Evolutionary conservation across 163 green algal species (phyloP).

Genomic region (Picocystis sp.): DNA sequence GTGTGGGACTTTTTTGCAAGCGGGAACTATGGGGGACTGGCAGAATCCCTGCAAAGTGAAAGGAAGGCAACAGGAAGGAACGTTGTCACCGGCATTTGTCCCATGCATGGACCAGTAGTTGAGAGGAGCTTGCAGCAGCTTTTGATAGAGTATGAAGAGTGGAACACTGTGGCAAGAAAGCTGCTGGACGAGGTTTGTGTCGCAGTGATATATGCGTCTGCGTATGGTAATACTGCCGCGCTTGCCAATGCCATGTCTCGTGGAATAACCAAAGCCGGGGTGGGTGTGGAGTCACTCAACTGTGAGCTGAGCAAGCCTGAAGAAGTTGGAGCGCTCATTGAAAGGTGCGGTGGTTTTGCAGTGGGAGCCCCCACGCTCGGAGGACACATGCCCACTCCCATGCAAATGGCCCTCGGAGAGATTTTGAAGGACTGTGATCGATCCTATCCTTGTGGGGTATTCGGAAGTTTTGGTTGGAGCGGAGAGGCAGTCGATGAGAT

Average conservation of each 20-base stretch:
- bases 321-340: conserved; percentile 43
- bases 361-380: conserved; percentile 77
- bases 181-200: conserved; percentile 30
- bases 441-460: conserved; percentile 69
- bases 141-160: too few species aligned
- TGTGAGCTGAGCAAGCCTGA: conserved; percentile 45
- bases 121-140: too few species aligned
- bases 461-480: conserved; percentile 89
- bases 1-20: too few species aligned
- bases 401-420: conserved; percentile 49
- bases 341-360: conserved; percentile 47
- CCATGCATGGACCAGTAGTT: too few species aligned
- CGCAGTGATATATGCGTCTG: conserved; percentile 73
- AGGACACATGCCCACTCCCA: conserved; percentile 85
- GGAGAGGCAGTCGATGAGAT: conserved; percentile 58
- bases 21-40: too few species aligned
- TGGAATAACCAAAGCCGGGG: conserved; percentile 61
- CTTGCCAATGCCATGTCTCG: conserved; percentile 75
- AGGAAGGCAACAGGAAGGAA: too few species aligned
- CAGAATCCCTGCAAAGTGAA: too few species aligned
- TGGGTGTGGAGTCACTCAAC: conserved; percentile 77
- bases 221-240: conserved; percentile 86
- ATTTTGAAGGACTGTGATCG: conserved; percentile 46
- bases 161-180: conserved; percentile 1
- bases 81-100: too few species aligned